Evolutionary conservation across 306 rosid species (phyloP), one percentile per base, ranked within the genome.

Genomic region (Ceratonia siliqua): DNA sequence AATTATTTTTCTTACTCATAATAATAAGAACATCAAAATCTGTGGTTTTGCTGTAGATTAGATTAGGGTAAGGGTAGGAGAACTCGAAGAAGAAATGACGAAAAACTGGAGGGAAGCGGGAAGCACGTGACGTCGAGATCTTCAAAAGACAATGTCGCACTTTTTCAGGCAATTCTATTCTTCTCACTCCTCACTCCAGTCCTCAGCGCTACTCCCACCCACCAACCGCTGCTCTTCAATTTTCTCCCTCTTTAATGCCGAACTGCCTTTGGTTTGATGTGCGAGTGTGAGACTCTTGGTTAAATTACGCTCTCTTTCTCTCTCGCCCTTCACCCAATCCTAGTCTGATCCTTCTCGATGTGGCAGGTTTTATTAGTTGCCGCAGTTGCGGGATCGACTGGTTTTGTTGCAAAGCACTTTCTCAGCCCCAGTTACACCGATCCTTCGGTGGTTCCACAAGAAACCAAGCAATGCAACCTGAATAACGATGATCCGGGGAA

Each of bases 331-430:
- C 18, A 17, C 1, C 9, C 5, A 13, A 21, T 11, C 15, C 22
- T 12, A 4, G 20, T 7, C 7, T 13, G 17, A 43, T 18, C 52
- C 13, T 17, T 48, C 45, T 53, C 76, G 55, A 89, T 91, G 94
- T 91, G 94, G 97, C 90, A 77, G 46, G 58, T 85, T 76, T 79
- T 89, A 50, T 59, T 89, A 14, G 85, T 85, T 5, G 87, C 89
- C 1, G 91, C 82, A 0, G 89, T 87, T n/a, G 94, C 97, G 0
- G 94, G 88, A 77, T 80, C 97, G 83, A 85, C 94, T 8, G 85
- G 89, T 1, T 70, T 89, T 28, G 89, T 79, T 58, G 86, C 92
- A 36, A 87, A 81, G 52, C 88, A 54, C 76, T 68, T 87, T 53
- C 73, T 81, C 62, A 63, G 11, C 4, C 67, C 77, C 22, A 30